These are phyloP conservation scores for Prosopis cineraria DNA, from an alignment of 306 rosid species.

Conservation along the genomic window DNA sequence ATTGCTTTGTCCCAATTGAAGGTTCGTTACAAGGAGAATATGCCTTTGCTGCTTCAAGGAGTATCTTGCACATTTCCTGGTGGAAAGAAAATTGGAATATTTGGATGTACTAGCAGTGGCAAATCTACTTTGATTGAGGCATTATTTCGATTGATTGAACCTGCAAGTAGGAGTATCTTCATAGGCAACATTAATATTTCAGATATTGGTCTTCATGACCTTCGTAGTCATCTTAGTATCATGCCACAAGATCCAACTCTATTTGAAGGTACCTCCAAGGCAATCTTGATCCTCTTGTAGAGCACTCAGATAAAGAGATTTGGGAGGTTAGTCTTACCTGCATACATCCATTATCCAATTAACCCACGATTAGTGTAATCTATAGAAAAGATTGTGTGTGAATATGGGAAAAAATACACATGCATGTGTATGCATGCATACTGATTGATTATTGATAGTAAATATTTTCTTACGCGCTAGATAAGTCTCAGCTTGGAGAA, in stretches of 20 bases:
- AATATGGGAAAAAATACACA: not conserved
- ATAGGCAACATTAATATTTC: conserved; percentile 83
- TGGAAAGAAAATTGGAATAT: conserved; percentile 90
- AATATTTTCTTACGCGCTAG: conserved; percentile 64
- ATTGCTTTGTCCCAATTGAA: conserved; percentile 24
- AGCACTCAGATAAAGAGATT: conserved; percentile 80
- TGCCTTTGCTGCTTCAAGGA: conserved; percentile 87
- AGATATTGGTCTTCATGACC: conserved; percentile 85
- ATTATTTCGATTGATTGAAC: conserved; percentile 86
- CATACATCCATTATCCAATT: conserved; percentile 22
- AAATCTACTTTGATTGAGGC: conserved; percentile 97
- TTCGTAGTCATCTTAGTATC: conserved; percentile 84
- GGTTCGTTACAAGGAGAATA: conserved; percentile 96
- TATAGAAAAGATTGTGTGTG: not conserved
- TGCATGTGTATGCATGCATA: too few species aligned
- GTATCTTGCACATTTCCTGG: conserved; percentile 86
- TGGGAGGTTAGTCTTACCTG: conserved; percentile 71
- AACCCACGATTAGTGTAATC: conserved; percentile 1
- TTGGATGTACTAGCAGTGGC: conserved; percentile 97
- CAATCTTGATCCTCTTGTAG: conserved; percentile 89
- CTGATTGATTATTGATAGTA: not conserved
- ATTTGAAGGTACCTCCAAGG: conserved; percentile 91
- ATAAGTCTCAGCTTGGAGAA: conserved; percentile 86
- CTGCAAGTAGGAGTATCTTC: conserved; percentile 69
- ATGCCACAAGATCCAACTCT: conserved; percentile 97